Base-by-base conservation (phyloP, 345 rosid species). In the Melastoma malabathricum region DNA sequence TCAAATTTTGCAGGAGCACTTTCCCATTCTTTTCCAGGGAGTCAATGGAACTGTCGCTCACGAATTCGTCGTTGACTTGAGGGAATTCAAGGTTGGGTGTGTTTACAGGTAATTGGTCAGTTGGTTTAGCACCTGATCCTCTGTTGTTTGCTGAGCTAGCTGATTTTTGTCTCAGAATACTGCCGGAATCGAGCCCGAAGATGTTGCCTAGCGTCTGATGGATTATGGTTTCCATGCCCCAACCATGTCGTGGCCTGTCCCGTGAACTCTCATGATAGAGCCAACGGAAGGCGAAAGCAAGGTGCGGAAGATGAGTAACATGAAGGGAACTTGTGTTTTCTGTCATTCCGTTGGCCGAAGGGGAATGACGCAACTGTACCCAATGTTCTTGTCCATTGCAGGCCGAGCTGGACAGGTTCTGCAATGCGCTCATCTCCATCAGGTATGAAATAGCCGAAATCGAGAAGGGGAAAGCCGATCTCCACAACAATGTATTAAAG, bases 271-370 rank as follows among this genome's bases (percentile, higher is more conserved):
- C 55, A 88, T 88, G 99, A 79, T 93, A 61, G 99, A 93, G 64
- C 99, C 99, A 3, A 93, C 99, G 41, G 97, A 93, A 74, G 88
- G 99, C 76, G 99, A 93, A 85, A 88, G 97, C 94, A 93, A 88
- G 94, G 99, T 84, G 73, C 31, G 8, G 10, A 20, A 8, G 10
- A 20, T 34, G 44, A 34, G 12, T 34, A 34, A 34, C 41, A 8
- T 8, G 12, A 5, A 34, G 41, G 9, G 12, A 34, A 34, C 41
- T 25, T 39, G 16, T 48, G 16, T 6, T 23, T 14, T 13, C 25
- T 2, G 25, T 22, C 25, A 22, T 22, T 22, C 25, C 4, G 25
- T 22, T 22, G 25, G 25, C 25, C 25, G 4, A 22, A 22, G 25
- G 25, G 25, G 25, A 4, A 22, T 25, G 15, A 27, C 9, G 13